Evolutionary conservation across 352 stramenopile genomes (phyloP).

Genomic region (Phytophthora hibernalis): DNA sequence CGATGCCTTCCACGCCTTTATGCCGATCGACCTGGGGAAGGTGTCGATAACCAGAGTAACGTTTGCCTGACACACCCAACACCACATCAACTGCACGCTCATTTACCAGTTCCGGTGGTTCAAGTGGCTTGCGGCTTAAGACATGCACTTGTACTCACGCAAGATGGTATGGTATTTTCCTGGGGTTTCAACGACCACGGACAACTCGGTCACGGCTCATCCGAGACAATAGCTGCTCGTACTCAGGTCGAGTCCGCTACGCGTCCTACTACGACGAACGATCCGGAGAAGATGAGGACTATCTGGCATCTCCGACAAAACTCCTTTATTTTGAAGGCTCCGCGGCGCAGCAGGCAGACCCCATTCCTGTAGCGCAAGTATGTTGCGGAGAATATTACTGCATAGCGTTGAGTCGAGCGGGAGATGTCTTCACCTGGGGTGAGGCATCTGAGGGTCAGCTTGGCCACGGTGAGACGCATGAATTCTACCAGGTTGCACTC

Average conservation of each 20-base stretch:
- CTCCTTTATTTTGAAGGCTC: conserved; percentile 76
- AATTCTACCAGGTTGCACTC: conserved; percentile 67
- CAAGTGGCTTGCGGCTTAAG: conserved; percentile 57
- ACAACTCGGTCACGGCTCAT: conserved; percentile 69
- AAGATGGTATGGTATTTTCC: conserved; percentile 67
- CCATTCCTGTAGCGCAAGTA: conserved; percentile 60
- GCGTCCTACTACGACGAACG: conserved; percentile 60
- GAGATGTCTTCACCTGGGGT: conserved; percentile 80
- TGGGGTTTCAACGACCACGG: conserved; percentile 86
- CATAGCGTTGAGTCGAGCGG: conserved; percentile 63
- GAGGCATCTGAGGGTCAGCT: conserved; percentile 79
- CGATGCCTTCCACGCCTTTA: conserved; percentile 58
- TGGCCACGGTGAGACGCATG: conserved; percentile 62
- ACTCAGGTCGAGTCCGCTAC: conserved; percentile 48
- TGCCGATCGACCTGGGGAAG: conserved; percentile 1
- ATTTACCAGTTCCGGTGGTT: conserved; percentile 25
- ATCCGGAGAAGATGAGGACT: conserved; percentile 51
- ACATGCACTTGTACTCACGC: conserved; percentile 62
- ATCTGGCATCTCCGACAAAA: conserved; percentile 48
- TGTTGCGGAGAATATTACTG: conserved; percentile 79
- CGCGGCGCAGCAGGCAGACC: conserved; percentile 60
- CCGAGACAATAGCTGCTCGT: conserved; percentile 53
- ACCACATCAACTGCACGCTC: conserved; percentile 40
- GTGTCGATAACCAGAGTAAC: conserved; percentile 1
- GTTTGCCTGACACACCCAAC: conserved; percentile 28